Evolutionary conservation across 257 asterid genomes (phyloP).

Genomic region (Nemophila menziesii): DNA sequence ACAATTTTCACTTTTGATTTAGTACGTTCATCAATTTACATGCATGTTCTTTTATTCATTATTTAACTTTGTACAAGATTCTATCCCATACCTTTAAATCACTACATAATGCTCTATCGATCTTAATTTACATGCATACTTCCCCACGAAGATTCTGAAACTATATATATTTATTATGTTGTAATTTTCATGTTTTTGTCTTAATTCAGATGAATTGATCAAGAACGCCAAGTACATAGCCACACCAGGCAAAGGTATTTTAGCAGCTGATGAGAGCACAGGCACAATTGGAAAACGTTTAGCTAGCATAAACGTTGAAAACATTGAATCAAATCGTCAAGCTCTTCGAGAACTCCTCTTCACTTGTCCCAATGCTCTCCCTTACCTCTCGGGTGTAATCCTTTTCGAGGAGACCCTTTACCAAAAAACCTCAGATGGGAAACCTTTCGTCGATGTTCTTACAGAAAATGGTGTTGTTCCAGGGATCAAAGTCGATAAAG

Average conservation of each 20-base stretch:
- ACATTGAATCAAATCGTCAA: conserved; percentile 72
- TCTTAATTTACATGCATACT: too few relatives aligned
- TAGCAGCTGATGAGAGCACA: conserved; percentile 90
- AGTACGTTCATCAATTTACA: too few relatives aligned
- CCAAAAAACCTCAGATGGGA: conserved; percentile 59
- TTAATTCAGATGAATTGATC: conserved; percentile 51
- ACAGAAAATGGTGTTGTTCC: conserved; percentile 57
- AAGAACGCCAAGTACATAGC: conserved; percentile 84
- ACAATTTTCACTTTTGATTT: too few relatives aligned
- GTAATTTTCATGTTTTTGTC: too few relatives aligned
- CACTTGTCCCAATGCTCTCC: conserved; percentile 71
- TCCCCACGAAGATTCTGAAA: neutral
- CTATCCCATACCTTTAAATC: too few relatives aligned
- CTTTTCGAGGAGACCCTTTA: conserved; percentile 86
- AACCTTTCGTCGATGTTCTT: conserved; percentile 69
- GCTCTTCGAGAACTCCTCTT: conserved; percentile 82
- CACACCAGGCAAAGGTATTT: conserved; percentile 72
- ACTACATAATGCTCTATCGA: too few relatives aligned
- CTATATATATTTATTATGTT: neutral
- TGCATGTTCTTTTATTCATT: too few relatives aligned
- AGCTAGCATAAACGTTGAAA: conserved; percentile 62
- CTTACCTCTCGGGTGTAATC: conserved; percentile 72
- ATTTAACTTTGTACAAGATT: too few relatives aligned
- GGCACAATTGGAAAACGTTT: conserved; percentile 86
- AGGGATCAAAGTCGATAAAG: conserved; percentile 86